Conservation (phyloP, 768 basidiomycete species). For the Kwoniella dejecticola region DNA sequence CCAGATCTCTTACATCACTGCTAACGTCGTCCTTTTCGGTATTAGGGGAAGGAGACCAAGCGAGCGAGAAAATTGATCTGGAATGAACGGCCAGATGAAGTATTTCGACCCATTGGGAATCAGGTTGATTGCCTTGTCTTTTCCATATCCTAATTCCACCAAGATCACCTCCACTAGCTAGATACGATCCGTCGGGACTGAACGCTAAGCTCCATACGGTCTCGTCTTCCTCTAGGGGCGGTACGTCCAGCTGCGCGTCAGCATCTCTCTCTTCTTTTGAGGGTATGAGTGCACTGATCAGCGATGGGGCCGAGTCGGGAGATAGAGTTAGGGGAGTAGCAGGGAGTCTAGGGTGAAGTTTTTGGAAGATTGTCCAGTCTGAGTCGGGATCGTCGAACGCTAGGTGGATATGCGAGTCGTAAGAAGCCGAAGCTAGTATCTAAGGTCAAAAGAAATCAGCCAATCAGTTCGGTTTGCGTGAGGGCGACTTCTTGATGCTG, state of each 20-base stretch:
- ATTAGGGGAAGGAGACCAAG: conserved; percentile 31
- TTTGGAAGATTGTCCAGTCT: conserved; percentile 88
- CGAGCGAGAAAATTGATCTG: conserved; percentile 40
- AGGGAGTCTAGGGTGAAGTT: conserved; percentile 59
- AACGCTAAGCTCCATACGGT: conserved; percentile 92
- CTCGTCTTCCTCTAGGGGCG: conserved; percentile 53
- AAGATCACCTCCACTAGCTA: conserved; percentile 86
- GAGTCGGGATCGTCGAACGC: conserved; percentile 90
- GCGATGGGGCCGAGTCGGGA: conserved; percentile 2
- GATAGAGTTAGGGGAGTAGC: conserved; percentile 30
- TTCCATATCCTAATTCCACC: conserved; percentile 83
- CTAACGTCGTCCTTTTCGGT: not conserved
- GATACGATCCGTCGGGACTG: conserved; percentile 72
- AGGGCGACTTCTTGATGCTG: too few relatives aligned
- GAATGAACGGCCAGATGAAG: conserved; percentile 42
- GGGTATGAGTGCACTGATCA: conserved; percentile 24
- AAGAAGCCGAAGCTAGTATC: conserved; percentile 95
- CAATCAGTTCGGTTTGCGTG: too few relatives aligned
- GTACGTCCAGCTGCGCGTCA: conserved; percentile 36
- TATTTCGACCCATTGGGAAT: conserved; percentile 39
- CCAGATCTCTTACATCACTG: conserved; percentile 57
- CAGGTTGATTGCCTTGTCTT: conserved; percentile 55
- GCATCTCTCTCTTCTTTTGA: conserved; percentile 25
- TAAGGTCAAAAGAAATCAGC: conserved; percentile 52
- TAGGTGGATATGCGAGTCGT: conserved; percentile 93